Evolutionary conservation across 805 yeast genomes (phyloP).

Genomic region (Komagataella phaffii): DNA sequence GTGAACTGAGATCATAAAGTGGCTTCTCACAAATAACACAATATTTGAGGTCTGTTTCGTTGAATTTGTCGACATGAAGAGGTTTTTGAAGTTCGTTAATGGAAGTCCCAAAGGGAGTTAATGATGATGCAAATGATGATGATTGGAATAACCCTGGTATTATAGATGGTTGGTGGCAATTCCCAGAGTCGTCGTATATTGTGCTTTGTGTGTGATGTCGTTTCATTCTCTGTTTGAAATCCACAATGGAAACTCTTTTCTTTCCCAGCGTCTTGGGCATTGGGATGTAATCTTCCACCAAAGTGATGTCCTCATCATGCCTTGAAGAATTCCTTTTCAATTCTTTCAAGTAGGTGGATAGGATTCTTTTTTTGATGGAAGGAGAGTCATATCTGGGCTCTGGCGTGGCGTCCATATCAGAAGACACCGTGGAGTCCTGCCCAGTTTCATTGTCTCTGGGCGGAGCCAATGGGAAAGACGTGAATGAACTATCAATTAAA

Average conservation of each 20-base stretch:
- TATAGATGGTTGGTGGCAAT: conserved; percentile 5
- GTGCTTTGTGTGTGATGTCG: conserved; percentile 3
- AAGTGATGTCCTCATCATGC: background rate
- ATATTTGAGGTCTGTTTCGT: conserved; percentile 24
- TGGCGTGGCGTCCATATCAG: background rate
- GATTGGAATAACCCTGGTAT: background rate
- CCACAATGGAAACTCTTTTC: conserved; percentile 17
- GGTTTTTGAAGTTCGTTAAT: conserved; percentile 17
- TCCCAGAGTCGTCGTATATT: background rate
- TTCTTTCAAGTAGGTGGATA: background rate
- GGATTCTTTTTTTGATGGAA: background rate
- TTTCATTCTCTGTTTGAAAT: conserved; percentile 17
- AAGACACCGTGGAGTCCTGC: background rate
- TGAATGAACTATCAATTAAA: conserved; percentile 31
- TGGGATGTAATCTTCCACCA: conserved; percentile 3
- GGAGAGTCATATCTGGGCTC: background rate
- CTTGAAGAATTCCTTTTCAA: background rate
- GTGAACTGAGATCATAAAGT: conserved; percentile 42
- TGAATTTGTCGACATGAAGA: conserved; percentile 11
- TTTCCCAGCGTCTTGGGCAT: conserved; percentile 1
- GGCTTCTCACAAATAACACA: conserved; percentile 67
- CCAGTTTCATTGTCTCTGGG: conserved; percentile 15
- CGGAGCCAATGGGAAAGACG: conserved; percentile 40
- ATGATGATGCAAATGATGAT: conserved; percentile 8
- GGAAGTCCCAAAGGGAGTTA: conserved; percentile 6